A percentile compares a stretch with the other conserved stretches of the same genome.
These are phyloP conservation scores for Solanum pinnatisectum DNA, from an alignment of 257 asterid genomes.

Conservation along the genomic window DNA sequence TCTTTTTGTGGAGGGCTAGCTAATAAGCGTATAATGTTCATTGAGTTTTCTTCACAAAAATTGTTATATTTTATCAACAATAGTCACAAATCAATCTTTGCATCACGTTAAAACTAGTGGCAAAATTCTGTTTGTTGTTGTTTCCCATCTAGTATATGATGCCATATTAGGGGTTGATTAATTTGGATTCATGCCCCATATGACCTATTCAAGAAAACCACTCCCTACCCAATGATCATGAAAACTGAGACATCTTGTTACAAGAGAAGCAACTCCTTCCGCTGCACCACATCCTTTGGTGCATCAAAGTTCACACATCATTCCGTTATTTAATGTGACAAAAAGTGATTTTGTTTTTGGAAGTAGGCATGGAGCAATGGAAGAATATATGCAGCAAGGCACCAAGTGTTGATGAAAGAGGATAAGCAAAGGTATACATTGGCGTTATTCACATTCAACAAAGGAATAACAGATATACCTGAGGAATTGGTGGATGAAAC, in stretches of 20 bases:
- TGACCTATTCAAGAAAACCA: neutral
- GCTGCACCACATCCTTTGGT: neutral
- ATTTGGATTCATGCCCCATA: too few relatives aligned
- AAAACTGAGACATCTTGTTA: neutral
- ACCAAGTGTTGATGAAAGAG: constrained; percentile 38
- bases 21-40: neutral
- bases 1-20: neutral
- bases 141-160: neutral
- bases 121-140: neutral
- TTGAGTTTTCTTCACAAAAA: neutral
- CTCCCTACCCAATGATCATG: neutral
- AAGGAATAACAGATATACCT: constrained; percentile 31
- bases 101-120: neutral
- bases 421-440: constrained; percentile 35
- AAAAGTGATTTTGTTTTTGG: neutral
- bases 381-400: constrained; percentile 39
- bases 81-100: neutral
- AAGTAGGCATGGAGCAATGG: constrained; percentile 72
- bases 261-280: neutral
- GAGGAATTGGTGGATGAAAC: constrained; percentile 47
- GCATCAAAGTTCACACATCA: neutral
- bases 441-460: constrained; percentile 41
- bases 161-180: neutral
- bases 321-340: neutral
- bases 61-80: neutral